phyloP scores from a whole-genome alignment of 192 early-diverging fungal genomes.

The Linnemannia schmuckeri region DNA sequence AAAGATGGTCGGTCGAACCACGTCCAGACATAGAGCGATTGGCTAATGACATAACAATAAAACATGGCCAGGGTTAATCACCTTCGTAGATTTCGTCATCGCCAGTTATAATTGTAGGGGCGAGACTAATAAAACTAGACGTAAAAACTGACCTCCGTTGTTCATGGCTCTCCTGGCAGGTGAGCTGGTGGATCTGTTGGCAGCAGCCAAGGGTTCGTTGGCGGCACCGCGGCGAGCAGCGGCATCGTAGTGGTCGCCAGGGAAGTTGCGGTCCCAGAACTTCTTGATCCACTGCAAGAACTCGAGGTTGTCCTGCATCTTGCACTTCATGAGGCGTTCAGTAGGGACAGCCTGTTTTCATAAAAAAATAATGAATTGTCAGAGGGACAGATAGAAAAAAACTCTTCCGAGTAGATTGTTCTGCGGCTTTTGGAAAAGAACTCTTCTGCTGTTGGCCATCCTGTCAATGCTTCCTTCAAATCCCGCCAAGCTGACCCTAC shows the following conservation, averaged over 20 bases:
- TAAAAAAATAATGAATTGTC: not conserved
- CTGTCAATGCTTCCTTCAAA: not conserved
- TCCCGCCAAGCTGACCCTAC: conserved; percentile 47
- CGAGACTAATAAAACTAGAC: not conserved
- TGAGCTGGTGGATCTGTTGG: conserved; percentile 56
- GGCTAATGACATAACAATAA: conserved; percentile 12
- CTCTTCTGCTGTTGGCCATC: not conserved
- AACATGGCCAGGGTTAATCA: not conserved
- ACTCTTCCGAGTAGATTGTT: not conserved
- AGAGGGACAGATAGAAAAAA: conserved; percentile 8
- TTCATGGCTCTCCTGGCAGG: conserved; percentile 56
- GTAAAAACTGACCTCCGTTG: conserved; percentile 51
- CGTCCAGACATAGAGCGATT: conserved; percentile 52
- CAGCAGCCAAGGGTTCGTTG: conserved; percentile 53
- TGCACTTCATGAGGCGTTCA: conserved; percentile 92
- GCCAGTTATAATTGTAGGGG: not conserved
- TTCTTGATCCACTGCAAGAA: conserved; percentile 97
- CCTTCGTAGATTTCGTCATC: not conserved
- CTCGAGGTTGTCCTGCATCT: conserved; percentile 99
- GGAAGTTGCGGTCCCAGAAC: conserved; percentile 92
- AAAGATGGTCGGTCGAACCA: conserved; percentile 19
- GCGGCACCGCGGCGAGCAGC: conserved; percentile 70
- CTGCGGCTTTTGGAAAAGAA: not conserved
- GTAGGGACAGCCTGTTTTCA: conserved; percentile 81
- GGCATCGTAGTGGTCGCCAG: conserved; percentile 89